A percentile compares a stretch with the other conserved stretches of the same genome.
Conservation (phyloP, 805 yeast genomes). For the Jamesozyma lodderae region DNA sequence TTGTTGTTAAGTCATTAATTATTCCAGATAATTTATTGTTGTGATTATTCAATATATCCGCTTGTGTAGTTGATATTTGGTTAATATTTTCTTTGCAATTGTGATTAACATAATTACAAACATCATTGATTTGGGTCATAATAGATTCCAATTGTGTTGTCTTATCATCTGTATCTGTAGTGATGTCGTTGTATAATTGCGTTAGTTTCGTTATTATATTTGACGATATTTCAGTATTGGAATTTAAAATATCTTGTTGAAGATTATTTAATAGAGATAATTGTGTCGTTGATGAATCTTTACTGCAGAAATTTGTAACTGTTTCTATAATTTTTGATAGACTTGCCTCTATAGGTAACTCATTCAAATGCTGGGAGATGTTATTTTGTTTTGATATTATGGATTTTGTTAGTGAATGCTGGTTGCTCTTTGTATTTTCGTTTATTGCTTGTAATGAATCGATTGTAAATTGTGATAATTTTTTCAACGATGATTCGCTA, state of each 20-base stretch:
- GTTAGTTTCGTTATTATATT: too few species aligned
- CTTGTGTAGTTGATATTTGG: conserved; percentile 14
- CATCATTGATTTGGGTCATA: not conserved
- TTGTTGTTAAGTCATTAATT: not conserved
- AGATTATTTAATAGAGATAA: too few species aligned
- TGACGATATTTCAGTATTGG: too few species aligned
- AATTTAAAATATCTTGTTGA: too few species aligned
- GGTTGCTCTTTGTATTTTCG: not conserved
- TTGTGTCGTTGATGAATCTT: too few species aligned
- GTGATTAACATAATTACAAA: conserved; percentile 5
- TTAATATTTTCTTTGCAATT: conserved; percentile 8
- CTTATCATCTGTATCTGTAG: not conserved
- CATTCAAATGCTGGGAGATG: not conserved
- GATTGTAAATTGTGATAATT: not conserved
- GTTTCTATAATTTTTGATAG: too few species aligned
- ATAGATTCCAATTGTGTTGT: not conserved
- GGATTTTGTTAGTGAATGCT: not conserved
- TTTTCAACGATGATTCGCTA: not conserved
- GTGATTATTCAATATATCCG: conserved; percentile 6
- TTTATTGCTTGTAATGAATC: not conserved
- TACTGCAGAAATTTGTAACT: too few species aligned
- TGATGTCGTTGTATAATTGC: too few species aligned
- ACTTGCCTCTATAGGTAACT: conserved; percentile 1
- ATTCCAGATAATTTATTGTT: conserved; percentile 2
- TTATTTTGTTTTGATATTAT: not conserved